phyloP scores from a whole-genome alignment of 495 filamentous ascomycete species.

The Aspergillus hancockii region DNA sequence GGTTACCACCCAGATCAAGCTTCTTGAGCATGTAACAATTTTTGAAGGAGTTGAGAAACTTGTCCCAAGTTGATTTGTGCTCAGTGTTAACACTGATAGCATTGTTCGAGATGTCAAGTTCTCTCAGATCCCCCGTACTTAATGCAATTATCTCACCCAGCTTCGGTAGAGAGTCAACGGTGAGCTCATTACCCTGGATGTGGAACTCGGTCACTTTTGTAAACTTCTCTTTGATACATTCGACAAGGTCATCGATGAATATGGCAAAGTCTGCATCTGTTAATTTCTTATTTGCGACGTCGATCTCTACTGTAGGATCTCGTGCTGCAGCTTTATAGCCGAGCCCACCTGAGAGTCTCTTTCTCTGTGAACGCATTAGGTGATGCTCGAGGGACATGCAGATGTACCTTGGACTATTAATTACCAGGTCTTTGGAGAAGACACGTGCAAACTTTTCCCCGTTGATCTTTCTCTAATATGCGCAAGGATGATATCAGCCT shows the following conservation, averaged over 20 bases:
- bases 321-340: constrained; percentile 34
- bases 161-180: constrained; percentile 33
- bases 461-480: constrained; percentile 40
- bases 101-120: constrained; percentile 51
- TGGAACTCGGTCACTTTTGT: constrained; percentile 48
- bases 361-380: constrained; percentile 28
- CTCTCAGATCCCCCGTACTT: constrained; percentile 42
- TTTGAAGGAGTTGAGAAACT: constrained; percentile 44
- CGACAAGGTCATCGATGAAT: constrained; percentile 40
- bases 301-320: constrained; percentile 48
- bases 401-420: constrained; percentile 11
- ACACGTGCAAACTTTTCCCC: constrained; percentile 46
- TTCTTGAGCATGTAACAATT: constrained; percentile 45
- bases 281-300: constrained; percentile 43
- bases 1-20: constrained; percentile 47
- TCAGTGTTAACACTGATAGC: constrained; percentile 33
- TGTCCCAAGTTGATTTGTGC: constrained; percentile 43
- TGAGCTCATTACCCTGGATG: constrained; percentile 44
- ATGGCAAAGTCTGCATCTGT: constrained; percentile 44
- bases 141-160: constrained; percentile 41
- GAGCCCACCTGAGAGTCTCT: constrained; percentile 37
- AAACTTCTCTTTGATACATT: constrained; percentile 33
- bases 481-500: not conserved
- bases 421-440: constrained; percentile 47
- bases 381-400: not conserved